phyloP scores from a whole-genome alignment of 352 stramenopile species.

The Aphanomyces stellatus region DNA sequence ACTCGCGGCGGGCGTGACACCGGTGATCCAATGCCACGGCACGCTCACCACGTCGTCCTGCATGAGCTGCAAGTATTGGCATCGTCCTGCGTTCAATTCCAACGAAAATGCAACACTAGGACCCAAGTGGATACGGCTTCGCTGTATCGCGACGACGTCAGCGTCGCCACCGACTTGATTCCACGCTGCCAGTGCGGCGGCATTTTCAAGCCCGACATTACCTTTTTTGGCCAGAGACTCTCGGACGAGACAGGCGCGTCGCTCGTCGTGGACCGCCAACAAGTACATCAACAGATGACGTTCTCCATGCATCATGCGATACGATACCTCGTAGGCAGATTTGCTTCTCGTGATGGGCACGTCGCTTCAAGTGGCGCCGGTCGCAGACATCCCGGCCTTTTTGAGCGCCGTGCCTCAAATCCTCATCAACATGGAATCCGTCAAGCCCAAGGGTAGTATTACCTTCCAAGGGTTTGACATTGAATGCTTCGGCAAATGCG shows the following conservation, averaged over 20 bases:
- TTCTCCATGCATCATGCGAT: constrained; percentile 32
- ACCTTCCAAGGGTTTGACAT: constrained; percentile 66
- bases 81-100: neutral
- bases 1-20: constrained; percentile 80
- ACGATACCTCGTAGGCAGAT: constrained; percentile 79
- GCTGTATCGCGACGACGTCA: constrained; percentile 50
- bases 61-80: constrained; percentile 65
- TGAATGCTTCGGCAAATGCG: constrained; percentile 70
- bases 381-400: constrained; percentile 87
- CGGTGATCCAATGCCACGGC: constrained; percentile 92
- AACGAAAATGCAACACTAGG: too few species aligned
- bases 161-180: constrained; percentile 62
- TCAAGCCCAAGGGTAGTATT: constrained; percentile 38
- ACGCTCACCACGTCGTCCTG: constrained; percentile 87
- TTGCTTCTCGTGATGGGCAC: constrained; percentile 97
- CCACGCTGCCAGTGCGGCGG: constrained; percentile 82
- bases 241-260: constrained; percentile 77
- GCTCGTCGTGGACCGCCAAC: constrained; percentile 44
- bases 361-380: constrained; percentile 93
- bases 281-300: neutral
- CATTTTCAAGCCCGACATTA: constrained; percentile 95
- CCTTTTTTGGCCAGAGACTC: constrained; percentile 96
- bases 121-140: constrained; percentile 38
- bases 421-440: constrained; percentile 85
- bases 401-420: constrained; percentile 79